Evolutionary conservation across 2,329 filamentous ascomycete genomes (phyloP).

Genomic region (Sphaerulina musiva): DNA sequence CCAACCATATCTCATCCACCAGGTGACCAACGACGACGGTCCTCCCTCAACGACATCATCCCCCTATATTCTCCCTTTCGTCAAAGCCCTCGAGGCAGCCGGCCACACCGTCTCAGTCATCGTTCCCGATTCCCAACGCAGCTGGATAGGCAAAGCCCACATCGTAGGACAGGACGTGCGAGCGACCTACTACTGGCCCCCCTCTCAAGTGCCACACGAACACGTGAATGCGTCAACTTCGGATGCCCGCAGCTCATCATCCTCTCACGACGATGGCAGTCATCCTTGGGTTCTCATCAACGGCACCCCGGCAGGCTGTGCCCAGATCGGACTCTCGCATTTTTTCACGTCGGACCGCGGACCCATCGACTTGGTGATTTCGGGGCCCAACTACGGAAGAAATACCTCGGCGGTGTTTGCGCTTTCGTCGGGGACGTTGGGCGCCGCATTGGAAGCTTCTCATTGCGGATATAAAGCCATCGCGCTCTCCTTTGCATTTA

Average conservation of each 20-base stretch:
- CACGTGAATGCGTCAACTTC: constrained; percentile 24
- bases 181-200: constrained; percentile 56
- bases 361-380: constrained; percentile 42
- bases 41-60: constrained; percentile 46
- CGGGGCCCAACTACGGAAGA: constrained; percentile 46
- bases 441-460: constrained; percentile 46
- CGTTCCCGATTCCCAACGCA: constrained; percentile 83
- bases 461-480: constrained; percentile 54
- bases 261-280: constrained; percentile 29
- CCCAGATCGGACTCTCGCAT: constrained; percentile 45
- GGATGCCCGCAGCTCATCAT: not conserved
- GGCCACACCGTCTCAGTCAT: constrained; percentile 89
- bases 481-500: constrained; percentile 86
- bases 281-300: constrained; percentile 47
- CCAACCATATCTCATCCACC: not conserved
- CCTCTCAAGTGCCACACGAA: constrained; percentile 24
- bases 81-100: constrained; percentile 47
- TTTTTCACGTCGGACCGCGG: constrained; percentile 41
- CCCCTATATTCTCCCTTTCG: constrained; percentile 45
- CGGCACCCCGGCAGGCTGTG: constrained; percentile 45
- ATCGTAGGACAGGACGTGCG: constrained; percentile 75
- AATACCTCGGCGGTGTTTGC: constrained; percentile 48
- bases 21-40: constrained; percentile 49
- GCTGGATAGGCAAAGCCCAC: constrained; percentile 98
- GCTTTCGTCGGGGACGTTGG: constrained; percentile 45